phyloP scores from a whole-genome alignment of 1,139 yeast species.

The Meyerozyma athensensis region DNA sequence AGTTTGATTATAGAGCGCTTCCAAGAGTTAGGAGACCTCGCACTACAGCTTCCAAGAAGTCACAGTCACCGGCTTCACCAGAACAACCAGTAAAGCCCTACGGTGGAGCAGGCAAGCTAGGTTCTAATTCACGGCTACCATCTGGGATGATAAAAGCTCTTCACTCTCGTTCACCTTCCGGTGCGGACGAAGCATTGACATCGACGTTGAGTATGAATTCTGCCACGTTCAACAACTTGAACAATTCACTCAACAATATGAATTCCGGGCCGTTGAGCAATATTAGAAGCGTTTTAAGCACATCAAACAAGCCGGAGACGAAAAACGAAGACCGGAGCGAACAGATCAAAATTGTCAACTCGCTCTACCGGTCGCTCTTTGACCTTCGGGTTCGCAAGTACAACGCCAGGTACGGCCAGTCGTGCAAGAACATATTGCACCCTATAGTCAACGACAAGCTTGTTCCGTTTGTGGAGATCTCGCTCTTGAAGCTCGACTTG shows the following conservation, averaged over 20 bases:
- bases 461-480: constrained; percentile 39
- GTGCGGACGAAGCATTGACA: constrained; percentile 11
- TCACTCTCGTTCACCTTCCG: constrained; percentile 13
- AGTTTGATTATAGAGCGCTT: constrained; percentile 60
- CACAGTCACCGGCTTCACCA: neutral
- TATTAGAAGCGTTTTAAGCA: constrained; percentile 10
- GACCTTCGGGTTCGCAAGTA: constrained; percentile 30
- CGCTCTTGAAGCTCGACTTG: constrained; percentile 32
- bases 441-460: constrained; percentile 36
- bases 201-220: constrained; percentile 9
- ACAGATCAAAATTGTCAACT: constrained; percentile 23
- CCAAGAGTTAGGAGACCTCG: constrained; percentile 33
- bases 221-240: constrained; percentile 9
- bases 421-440: constrained; percentile 26
- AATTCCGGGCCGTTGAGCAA: constrained; percentile 12
- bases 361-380: constrained; percentile 32
- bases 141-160: constrained; percentile 4
- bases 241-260: constrained; percentile 9
- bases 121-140: constrained; percentile 4
- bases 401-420: constrained; percentile 18
- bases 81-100: constrained; percentile 6
- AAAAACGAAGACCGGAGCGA: constrained; percentile 7
- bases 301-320: constrained; percentile 8
- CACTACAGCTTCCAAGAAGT: constrained; percentile 7
- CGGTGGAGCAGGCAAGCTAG: neutral